Evolutionary conservation across 2,329 filamentous ascomycete genomes (phyloP).

Genomic region (Apiospora kogelbergensis): DNA sequence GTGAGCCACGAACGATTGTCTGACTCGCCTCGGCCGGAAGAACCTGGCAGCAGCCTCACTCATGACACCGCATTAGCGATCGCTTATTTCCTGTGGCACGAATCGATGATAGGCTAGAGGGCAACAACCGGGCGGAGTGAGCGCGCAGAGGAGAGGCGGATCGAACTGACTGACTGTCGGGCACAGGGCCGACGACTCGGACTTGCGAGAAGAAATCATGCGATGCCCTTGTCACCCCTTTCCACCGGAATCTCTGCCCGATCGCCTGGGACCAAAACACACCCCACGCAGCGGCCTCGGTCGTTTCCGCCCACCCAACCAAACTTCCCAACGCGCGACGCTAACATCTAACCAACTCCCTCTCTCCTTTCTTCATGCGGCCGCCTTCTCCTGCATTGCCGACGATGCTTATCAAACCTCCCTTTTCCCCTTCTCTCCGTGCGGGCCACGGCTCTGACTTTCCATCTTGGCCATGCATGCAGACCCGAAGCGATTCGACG

Average conservation of each 20-base stretch:
- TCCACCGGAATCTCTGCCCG: constrained; percentile 4
- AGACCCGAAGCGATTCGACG: not conserved
- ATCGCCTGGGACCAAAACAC: constrained; percentile 1
- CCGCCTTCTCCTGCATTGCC: not conserved
- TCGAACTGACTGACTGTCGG: no score
- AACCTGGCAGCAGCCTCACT: not conserved
- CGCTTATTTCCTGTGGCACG: not conserved
- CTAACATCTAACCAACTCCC: not conserved
- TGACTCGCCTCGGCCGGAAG: not conserved
- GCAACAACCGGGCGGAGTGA: not conserved
- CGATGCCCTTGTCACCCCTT: not conserved
- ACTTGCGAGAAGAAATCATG: no score
- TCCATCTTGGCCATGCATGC: not conserved
- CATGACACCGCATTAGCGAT: not conserved
- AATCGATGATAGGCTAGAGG: not conserved
- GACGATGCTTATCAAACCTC: not conserved
- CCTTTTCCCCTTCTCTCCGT: not conserved
- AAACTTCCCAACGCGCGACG: not conserved
- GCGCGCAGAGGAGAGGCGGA: not conserved
- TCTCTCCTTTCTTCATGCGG: not conserved
- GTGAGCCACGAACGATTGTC: no score
- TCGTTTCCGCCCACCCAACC: not conserved
- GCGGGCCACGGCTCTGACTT: not conserved
- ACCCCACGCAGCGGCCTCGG: not conserved
- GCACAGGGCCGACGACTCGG: no score